phyloP scores from a whole-genome alignment of 495 filamentous ascomycete species.

The Tuber calosporum region DNA sequence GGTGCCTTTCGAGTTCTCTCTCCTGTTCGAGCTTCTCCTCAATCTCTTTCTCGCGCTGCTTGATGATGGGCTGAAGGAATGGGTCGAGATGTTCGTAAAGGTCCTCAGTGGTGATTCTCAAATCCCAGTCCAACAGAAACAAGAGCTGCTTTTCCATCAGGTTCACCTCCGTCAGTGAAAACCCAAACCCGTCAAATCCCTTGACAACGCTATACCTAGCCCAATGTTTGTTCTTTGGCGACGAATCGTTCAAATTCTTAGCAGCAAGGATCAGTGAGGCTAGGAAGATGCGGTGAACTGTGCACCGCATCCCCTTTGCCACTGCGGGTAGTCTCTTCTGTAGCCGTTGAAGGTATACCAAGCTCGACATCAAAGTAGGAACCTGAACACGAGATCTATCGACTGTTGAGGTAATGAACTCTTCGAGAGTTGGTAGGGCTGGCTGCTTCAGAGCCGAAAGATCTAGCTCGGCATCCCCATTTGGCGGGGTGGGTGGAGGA shows the following conservation, averaged over 20 bases:
- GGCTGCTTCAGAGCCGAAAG: constrained; percentile 43
- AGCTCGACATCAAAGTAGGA: constrained; percentile 88
- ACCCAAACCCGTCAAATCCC: constrained; percentile 74
- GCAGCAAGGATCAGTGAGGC: constrained; percentile 71
- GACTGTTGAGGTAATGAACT: constrained; percentile 85
- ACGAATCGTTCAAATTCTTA: constrained; percentile 80
- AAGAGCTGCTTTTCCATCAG: constrained; percentile 97
- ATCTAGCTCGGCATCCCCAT: constrained; percentile 44
- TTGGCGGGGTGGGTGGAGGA: constrained; percentile 60
- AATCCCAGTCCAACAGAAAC: constrained; percentile 87
- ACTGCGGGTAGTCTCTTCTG: constrained; percentile 78
- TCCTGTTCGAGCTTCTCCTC: constrained; percentile 46
- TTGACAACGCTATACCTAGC: constrained; percentile 76
- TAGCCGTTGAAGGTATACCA: constrained; percentile 85
- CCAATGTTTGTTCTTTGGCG: constrained; percentile 99
- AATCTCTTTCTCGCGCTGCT: constrained; percentile 43
- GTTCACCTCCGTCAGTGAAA: constrained; percentile 90
- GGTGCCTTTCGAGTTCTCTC: constrained; percentile 33
- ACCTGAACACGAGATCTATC: constrained; percentile 92
- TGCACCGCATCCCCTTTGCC: constrained; percentile 95
- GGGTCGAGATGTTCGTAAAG: constrained; percentile 79
- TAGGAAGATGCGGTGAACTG: constrained; percentile 81
- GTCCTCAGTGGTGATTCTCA: constrained; percentile 73
- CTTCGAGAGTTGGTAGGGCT: constrained; percentile 67
- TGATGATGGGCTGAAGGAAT: constrained; percentile 74